Percentiles rank a stretch among this genome's conserved stretches.
These are phyloP conservation scores for Globisporangium echinulatum DNA, from an alignment of 352 stramenopile species.

Conservation along the genomic window DNA sequence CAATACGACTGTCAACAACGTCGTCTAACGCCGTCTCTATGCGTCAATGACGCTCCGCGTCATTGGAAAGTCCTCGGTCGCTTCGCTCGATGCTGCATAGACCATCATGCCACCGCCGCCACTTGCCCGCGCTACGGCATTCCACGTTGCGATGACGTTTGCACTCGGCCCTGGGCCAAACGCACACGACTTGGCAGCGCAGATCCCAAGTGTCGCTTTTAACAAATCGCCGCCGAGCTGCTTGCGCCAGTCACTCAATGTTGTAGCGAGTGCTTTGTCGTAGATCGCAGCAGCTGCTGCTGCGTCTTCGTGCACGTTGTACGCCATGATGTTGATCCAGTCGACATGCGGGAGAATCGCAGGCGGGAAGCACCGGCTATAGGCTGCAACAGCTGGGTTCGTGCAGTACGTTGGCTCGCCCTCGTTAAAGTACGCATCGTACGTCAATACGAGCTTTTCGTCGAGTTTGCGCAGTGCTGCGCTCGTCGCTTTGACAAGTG, in stretches of 20 bases:
- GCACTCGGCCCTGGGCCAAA: constrained; percentile 61
- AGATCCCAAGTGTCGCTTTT: constrained; percentile 52
- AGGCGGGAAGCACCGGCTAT: constrained; percentile 57
- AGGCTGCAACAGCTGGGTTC: constrained; percentile 21
- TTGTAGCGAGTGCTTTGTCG: constrained; percentile 37
- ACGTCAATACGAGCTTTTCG: constrained; percentile 43
- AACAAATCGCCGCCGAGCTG: constrained; percentile 41
- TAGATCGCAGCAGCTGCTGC: constrained; percentile 42
- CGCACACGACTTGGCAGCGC: constrained; percentile 37
- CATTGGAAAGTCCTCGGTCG: constrained; percentile 34
- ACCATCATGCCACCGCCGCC: constrained; percentile 67
- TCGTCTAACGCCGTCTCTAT: background rate
- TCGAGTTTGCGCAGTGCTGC: constrained; percentile 27
- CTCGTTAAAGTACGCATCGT: constrained; percentile 69
- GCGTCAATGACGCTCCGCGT: constrained; percentile 36
- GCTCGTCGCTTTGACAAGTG: constrained; percentile 40
- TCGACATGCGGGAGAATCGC: constrained; percentile 47
- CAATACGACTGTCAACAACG: background rate
- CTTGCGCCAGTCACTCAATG: constrained; percentile 44
- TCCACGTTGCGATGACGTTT: constrained; percentile 47
- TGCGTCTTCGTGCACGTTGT: constrained; percentile 58
- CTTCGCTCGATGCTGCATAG: constrained; percentile 58
- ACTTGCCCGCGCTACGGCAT: constrained; percentile 25
- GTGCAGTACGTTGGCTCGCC: constrained; percentile 23
- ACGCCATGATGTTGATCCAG: constrained; percentile 84